phyloP scores from a whole-genome alignment of 345 rosid species.

The Ricinus communis region DNA sequence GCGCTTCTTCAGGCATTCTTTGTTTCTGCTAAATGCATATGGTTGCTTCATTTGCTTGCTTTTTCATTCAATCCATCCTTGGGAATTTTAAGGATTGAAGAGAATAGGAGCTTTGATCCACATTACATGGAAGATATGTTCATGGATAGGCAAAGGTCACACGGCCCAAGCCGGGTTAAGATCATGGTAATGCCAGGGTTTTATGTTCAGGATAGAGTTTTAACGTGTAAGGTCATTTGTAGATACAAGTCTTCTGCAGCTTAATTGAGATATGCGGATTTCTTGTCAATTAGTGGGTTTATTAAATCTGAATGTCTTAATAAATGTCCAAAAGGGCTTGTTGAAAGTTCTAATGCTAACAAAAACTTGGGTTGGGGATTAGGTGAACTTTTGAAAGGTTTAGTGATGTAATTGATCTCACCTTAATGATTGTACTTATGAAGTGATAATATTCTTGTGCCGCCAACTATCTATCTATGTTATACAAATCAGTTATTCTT shows the following conservation, averaged over 20 bases:
- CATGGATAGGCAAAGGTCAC: constrained; percentile 54
- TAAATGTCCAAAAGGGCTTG: background rate
- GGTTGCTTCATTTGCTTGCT: constrained; percentile 94
- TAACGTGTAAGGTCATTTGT: constrained; percentile 92
- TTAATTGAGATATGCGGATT: constrained; percentile 12
- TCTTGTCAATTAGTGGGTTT: background rate
- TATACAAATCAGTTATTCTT: too few species aligned
- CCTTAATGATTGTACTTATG: background rate
- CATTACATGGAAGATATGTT: constrained; percentile 87
- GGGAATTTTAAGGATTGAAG: constrained; percentile 79
- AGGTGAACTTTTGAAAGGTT: background rate
- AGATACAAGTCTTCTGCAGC: constrained; percentile 58
- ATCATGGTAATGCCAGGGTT: constrained; percentile 95
- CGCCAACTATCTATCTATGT: too few species aligned
- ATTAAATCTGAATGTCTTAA: too few species aligned
- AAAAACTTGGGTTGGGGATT: background rate
- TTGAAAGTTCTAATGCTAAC: background rate
- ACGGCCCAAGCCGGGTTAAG: constrained; percentile 58
- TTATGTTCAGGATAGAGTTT: constrained; percentile 71
- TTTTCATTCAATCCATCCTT: constrained; percentile 80
- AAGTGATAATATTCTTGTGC: background rate
- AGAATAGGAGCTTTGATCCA: constrained; percentile 63
- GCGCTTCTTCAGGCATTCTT: constrained; percentile 84
- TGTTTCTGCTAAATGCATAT: constrained; percentile 85
- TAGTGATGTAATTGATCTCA: background rate